A percentile compares a stretch with the other conserved stretches of the same genome.
phyloP scores from a whole-genome alignment of 2,329 filamentous ascomycete genomes.

The Fusarium sp. region DNA sequence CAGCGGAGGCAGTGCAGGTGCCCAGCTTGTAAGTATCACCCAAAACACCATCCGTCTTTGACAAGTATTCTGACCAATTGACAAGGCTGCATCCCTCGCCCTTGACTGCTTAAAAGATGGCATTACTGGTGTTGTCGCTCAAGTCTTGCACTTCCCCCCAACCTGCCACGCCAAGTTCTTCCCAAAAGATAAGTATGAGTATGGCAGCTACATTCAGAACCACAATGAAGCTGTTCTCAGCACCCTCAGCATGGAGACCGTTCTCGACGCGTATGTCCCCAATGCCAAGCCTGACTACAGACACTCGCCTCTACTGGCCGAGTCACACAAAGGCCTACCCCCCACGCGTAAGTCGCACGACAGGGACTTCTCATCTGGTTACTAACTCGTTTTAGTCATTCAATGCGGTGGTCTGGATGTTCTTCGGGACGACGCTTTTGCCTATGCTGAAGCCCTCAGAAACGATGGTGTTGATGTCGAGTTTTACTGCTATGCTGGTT shows the following conservation, averaged over 20 bases:
- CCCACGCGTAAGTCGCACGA: slow-evolving; percentile 33
- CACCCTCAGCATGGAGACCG: slow-evolving; percentile 19
- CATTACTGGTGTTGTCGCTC: slow-evolving; percentile 42
- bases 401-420: slow-evolving; percentile 42
- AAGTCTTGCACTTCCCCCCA: slow-evolving; percentile 41
- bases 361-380: rapidly evolving
- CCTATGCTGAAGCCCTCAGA: slow-evolving; percentile 40
- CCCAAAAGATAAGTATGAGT: slow-evolving; percentile 42
- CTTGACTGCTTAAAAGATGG: slow-evolving; percentile 22
- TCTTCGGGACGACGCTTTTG: slow-evolving; percentile 42
- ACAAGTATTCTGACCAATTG: not conserved
- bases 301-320: slow-evolving; percentile 44
- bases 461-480: slow-evolving; percentile 33
- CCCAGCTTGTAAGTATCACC: slow-evolving; percentile 22
- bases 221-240: slow-evolving; percentile 22
- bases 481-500: slow-evolving; percentile 35
- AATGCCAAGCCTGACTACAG: slow-evolving; percentile 26
- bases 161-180: slow-evolving; percentile 48
- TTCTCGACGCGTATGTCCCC: slow-evolving; percentile 28
- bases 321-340: slow-evolving; percentile 29
- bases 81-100: slow-evolving; percentile 38
- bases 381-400: slow-evolving; percentile 20
- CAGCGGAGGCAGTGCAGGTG: slow-evolving; percentile 44
- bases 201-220: slow-evolving; percentile 46
- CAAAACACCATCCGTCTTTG: rapidly evolving